A percentile compares a stretch with the other conserved stretches of the same genome.
Conservation (phyloP, 2,329 filamentous ascomycete species). For the Diaporthe ilicicola region DNA sequence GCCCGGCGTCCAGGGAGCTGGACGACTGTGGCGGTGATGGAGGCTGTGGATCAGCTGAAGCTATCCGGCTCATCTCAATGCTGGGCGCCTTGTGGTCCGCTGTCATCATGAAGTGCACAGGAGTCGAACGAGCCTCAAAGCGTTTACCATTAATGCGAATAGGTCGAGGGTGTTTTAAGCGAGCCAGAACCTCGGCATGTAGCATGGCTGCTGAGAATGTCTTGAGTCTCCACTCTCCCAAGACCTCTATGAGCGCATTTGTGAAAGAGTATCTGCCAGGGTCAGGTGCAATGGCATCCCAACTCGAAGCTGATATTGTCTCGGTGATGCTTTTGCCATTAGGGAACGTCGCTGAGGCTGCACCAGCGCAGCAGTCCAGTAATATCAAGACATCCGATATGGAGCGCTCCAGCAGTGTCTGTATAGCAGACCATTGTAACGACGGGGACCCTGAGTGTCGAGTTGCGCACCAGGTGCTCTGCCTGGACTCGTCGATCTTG, state of each 20-base stretch:
- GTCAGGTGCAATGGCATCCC: conserved; percentile 68
- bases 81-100: conserved; percentile 66
- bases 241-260: conserved; percentile 65
- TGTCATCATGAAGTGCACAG: conserved; percentile 71
- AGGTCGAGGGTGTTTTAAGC: conserved; percentile 66
- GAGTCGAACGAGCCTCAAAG: conserved; percentile 66
- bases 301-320: conserved; percentile 69
- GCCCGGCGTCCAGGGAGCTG: conserved; percentile 19
- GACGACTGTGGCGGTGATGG: conserved; percentile 47
- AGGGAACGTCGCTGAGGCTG: conserved; percentile 66
- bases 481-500: conserved; percentile 65
- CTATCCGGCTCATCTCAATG: conserved; percentile 60
- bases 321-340: conserved; percentile 67
- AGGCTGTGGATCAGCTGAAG: conserved; percentile 45
- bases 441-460: conserved; percentile 61
- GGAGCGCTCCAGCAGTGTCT: conserved; percentile 65
- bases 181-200: conserved; percentile 67
- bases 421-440: conserved; percentile 69
- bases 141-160: conserved; percentile 65
- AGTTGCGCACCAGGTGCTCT: conserved; percentile 68
- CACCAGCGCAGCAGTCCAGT: conserved; percentile 67
- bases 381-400: conserved; percentile 66
- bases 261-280: conserved; percentile 69
- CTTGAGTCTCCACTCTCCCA: conserved; percentile 63
- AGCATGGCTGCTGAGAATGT: conserved; percentile 69